Percentiles rank a stretch among this genome's conserved stretches.
These are phyloP conservation scores for Micromonas pusilla DNA, from an alignment of 139 green algal genomes.

Conservation along the genomic window DNA sequence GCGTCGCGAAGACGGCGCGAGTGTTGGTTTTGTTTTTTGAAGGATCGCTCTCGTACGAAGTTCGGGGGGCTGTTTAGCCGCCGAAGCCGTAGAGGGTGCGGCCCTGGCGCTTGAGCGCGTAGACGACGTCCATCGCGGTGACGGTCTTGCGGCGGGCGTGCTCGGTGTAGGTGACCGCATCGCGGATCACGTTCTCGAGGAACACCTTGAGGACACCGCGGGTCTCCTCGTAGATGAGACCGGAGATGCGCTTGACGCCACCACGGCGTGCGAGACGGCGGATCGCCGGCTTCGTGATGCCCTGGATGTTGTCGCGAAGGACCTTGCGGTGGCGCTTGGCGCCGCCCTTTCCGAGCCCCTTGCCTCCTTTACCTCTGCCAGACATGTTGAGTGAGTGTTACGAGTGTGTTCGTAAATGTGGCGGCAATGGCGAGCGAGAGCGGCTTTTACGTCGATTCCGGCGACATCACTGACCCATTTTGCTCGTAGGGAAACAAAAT, in stretches of 20 bases:
- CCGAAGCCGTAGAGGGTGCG: constrained; percentile 90
- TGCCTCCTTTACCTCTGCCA: constrained; percentile 51
- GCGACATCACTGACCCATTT: too few species aligned
- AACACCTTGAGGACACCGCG: constrained; percentile 59
- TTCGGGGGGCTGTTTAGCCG: constrained; percentile 50
- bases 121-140: constrained; percentile 88
- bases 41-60: background rate
- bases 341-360: constrained; percentile 56
- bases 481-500: too few species aligned
- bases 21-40: too few species aligned
- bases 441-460: too few species aligned
- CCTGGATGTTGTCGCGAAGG: constrained; percentile 87
- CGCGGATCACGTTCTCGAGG: constrained; percentile 56
- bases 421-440: too few species aligned
- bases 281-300: constrained; percentile 88
- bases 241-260: constrained; percentile 71
- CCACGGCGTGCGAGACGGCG: constrained; percentile 72
- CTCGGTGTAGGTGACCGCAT: constrained; percentile 92
- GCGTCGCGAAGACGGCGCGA: too few species aligned
- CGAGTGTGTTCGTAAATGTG: constrained; percentile 38
- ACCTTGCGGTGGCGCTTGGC: constrained; percentile 58
- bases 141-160: constrained; percentile 91
- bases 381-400: constrained; percentile 42
- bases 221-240: constrained; percentile 88
- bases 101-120: constrained; percentile 91